These are phyloP conservation scores for Chaetomiaceae sp. DNA, from an alignment of 2,329 filamentous ascomycete species.

Conservation along the genomic window DNA sequence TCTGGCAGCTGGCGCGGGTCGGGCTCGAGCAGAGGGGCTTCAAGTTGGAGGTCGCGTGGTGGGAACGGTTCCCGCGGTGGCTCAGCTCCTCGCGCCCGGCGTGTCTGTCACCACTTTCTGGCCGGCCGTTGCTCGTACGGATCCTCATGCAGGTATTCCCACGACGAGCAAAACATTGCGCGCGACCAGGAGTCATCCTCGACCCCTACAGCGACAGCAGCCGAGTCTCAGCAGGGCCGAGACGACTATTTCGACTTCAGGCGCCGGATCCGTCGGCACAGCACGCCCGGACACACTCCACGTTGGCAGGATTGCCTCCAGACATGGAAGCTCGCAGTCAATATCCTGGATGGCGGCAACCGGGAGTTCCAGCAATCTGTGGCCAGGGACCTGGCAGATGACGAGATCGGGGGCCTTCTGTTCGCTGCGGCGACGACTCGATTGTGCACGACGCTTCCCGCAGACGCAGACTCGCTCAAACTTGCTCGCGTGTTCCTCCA, in stretches of 20 bases:
- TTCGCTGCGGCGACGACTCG: not conserved
- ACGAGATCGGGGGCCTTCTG: constrained; percentile 1
- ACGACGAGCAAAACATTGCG: not conserved
- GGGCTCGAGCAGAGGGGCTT: too few species aligned
- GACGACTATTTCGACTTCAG: constrained; percentile 9
- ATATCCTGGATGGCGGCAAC: not conserved
- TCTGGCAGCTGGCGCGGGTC: too few species aligned
- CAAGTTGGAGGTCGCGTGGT: too few species aligned
- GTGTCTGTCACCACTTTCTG: not conserved
- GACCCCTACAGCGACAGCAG: not conserved
- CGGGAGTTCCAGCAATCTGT: constrained; percentile 9
- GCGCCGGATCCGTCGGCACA: not conserved
- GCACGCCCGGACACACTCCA: not conserved
- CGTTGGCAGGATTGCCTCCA: not conserved
- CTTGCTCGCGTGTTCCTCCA: constrained; percentile 27
- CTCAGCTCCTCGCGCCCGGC: not conserved
- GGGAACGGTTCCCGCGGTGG: too few species aligned
- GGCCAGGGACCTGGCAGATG: constrained; percentile 13
- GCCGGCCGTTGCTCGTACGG: constrained; percentile 5
- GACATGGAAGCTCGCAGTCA: constrained; percentile 1
- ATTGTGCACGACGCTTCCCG: not conserved
- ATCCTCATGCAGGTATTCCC: constrained; percentile 1
- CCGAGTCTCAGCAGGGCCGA: not conserved
- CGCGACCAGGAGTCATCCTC: not conserved
- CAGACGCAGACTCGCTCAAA: not conserved